Conservation (phyloP, 441 rosid genomes). For the Oxalis stricta region DNA sequence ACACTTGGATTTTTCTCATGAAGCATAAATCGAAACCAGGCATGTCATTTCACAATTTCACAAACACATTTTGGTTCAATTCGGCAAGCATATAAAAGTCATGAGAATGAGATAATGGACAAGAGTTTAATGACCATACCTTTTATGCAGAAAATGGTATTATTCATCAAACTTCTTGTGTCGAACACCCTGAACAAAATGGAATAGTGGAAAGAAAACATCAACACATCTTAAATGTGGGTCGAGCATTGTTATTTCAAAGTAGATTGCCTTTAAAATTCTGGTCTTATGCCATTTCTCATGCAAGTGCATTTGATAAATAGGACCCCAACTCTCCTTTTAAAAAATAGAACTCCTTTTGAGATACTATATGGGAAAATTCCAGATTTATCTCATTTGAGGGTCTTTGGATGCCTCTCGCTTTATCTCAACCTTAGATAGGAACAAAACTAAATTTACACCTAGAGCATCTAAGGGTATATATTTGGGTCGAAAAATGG, state of each 20-base stretch:
- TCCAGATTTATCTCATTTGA: background rate
- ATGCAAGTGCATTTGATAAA: background rate
- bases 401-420: background rate
- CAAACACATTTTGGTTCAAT: background rate
- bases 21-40: background rate
- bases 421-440: background rate
- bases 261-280: background rate
- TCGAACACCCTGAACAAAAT: too few species aligned
- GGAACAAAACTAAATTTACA: background rate
- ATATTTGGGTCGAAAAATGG: background rate
- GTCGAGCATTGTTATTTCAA: background rate
- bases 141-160: background rate
- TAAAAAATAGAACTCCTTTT: background rate
- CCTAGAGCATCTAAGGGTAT: background rate
- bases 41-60: background rate
- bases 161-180: too few species aligned
- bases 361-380: background rate
- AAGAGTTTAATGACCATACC: background rate
- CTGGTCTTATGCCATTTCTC: background rate
- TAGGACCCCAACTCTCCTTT: background rate
- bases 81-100: accelerated
- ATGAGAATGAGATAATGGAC: background rate
- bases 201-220: background rate
- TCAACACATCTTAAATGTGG: background rate
- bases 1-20: background rate